Percentiles rank a stretch among this genome's conserved stretches.
Evolutionary conservation across 2,329 filamentous ascomycete genomes (phyloP).

Genomic region (Pyrenochaeta sp.): DNA sequence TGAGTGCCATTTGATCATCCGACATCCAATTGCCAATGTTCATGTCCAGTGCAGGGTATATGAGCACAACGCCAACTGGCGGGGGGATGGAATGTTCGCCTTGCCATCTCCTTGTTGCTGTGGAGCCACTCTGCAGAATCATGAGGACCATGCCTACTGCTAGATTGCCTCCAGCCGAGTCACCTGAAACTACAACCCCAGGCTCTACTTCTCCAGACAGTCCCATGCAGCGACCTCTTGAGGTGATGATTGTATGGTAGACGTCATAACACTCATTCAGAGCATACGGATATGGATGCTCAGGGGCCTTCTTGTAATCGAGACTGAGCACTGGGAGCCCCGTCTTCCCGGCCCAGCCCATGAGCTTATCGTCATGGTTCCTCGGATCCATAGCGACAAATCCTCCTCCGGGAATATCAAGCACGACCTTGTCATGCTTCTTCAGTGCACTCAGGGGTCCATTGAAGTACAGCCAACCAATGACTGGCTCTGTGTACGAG

Average conservation of each 20-base stretch:
- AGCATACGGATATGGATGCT: conserved; percentile 84
- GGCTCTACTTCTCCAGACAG: conserved; percentile 71
- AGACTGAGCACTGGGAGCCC: conserved; percentile 89
- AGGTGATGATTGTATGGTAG: conserved; percentile 76
- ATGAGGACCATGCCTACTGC: conserved; percentile 84
- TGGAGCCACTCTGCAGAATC: conserved; percentile 78
- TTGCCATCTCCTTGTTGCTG: conserved; percentile 63
- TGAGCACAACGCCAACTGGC: conserved; percentile 81
- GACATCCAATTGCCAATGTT: conserved; percentile 99
- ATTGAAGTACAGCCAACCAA: conserved; percentile 93
- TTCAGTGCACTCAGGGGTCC: conserved; percentile 80
- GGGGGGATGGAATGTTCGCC: conserved; percentile 69
- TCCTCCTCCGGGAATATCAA: conserved; percentile 92
- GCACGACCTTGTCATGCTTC: conserved; percentile 76
- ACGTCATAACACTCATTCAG: conserved; percentile 89
- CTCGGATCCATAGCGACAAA: conserved; percentile 98
- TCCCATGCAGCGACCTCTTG: conserved; percentile 76
- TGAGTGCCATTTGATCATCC: conserved; percentile 94
- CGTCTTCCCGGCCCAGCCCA: conserved; percentile 89
- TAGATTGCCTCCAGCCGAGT: conserved; percentile 84
- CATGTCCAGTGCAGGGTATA: conserved; percentile 93
- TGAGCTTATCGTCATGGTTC: conserved; percentile 90
- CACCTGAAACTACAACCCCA: conserved; percentile 75
- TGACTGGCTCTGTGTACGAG: conserved; percentile 81
- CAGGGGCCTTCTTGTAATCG: conserved; percentile 88